Evolutionary conservation across 345 rosid species (phyloP).

Genomic region (Bruguiera parviflora): DNA sequence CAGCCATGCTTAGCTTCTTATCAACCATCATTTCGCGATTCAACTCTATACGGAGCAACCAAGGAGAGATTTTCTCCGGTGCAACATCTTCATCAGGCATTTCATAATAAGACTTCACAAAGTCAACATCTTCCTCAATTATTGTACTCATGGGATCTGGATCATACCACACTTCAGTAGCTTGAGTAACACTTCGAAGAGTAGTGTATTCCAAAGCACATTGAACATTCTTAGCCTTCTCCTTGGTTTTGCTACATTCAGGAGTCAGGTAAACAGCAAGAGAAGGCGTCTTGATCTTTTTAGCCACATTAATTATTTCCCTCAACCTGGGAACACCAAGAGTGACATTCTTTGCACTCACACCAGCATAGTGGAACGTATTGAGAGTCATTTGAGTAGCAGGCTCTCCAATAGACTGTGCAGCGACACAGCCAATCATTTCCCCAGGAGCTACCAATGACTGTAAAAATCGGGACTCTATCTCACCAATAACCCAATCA

Average conservation of each 20-base stretch:
- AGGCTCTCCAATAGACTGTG: slow-evolving; percentile 99
- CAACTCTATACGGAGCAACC: slow-evolving; percentile 95
- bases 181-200: slow-evolving; percentile 89
- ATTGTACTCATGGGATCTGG: slow-evolving; percentile 92
- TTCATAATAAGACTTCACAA: slow-evolving; percentile 91
- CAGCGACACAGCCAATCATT: slow-evolving; percentile 99
- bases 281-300: slow-evolving; percentile 93
- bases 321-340: slow-evolving; percentile 97
- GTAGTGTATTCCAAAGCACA: slow-evolving; percentile 98
- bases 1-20: slow-evolving; percentile 94
- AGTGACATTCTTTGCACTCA: slow-evolving; percentile 98
- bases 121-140: slow-evolving; percentile 86
- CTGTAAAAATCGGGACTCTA: slow-evolving; percentile 86
- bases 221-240: slow-evolving; percentile 89
- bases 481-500: slow-evolving; percentile 98
- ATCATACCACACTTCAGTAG: slow-evolving; percentile 98
- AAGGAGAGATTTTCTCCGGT: slow-evolving; percentile 91
- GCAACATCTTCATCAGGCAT: slow-evolving; percentile 98
- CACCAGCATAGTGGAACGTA: slow-evolving; percentile 99
- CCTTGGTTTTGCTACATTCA: slow-evolving; percentile 76
- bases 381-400: slow-evolving; percentile 99
- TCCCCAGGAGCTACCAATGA: slow-evolving; percentile 96
- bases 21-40: slow-evolving; percentile 99
- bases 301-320: slow-evolving; percentile 92
- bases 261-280: slow-evolving; percentile 74